Percentiles rank a stretch among this genome's conserved stretches.
These are phyloP conservation scores for Raphanus sativus DNA, from an alignment of 345 rosid species.

Conservation along the genomic window DNA sequence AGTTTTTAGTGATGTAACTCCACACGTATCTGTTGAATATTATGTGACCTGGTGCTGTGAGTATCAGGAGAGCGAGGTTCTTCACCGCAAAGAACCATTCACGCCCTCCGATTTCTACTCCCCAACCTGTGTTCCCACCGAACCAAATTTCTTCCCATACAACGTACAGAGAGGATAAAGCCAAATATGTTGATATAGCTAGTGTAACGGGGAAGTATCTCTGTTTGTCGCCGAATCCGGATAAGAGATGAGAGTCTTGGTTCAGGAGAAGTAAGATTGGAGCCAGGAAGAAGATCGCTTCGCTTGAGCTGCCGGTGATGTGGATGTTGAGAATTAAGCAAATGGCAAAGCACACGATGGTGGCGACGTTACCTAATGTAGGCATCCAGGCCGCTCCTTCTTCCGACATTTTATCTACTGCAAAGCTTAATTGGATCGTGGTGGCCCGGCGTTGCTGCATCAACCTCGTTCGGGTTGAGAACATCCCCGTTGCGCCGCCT, in stretches of 20 bases:
- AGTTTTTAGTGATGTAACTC: conserved; percentile 69
- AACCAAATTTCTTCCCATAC: conserved; percentile 88
- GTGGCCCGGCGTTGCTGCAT: conserved; percentile 90
- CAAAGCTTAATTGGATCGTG: conserved; percentile 57
- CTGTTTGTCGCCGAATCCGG: conserved; percentile 97
- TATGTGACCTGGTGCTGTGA: conserved; percentile 90
- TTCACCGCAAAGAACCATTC: conserved; percentile 94
- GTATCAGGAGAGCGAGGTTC: conserved; percentile 80
- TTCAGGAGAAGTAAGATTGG: conserved; percentile 92
- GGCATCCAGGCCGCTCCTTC: conserved; percentile 99
- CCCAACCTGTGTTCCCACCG: conserved; percentile 88
- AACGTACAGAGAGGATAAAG: conserved; percentile 61
- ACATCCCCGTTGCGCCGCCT: conserved; percentile 45
- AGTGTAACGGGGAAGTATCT: conserved; percentile 92
- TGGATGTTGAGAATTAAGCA: conserved; percentile 86
- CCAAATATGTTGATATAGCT: conserved; percentile 73
- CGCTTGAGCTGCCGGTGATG: conserved; percentile 87
- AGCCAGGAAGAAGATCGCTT: conserved; percentile 93
- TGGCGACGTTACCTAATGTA: conserved; percentile 88
- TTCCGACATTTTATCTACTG: conserved; percentile 88
- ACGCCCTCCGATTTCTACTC: conserved; percentile 83
- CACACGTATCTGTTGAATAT: conserved; percentile 88
- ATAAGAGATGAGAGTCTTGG: conserved; percentile 95
- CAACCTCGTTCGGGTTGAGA: conserved; percentile 80
- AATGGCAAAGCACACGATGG: conserved; percentile 91